Percentiles rank a stretch among this genome's conserved stretches.
Evolutionary conservation across 306 rosid genomes (phyloP).

Genomic region (Gleditsia sinensis): DNA sequence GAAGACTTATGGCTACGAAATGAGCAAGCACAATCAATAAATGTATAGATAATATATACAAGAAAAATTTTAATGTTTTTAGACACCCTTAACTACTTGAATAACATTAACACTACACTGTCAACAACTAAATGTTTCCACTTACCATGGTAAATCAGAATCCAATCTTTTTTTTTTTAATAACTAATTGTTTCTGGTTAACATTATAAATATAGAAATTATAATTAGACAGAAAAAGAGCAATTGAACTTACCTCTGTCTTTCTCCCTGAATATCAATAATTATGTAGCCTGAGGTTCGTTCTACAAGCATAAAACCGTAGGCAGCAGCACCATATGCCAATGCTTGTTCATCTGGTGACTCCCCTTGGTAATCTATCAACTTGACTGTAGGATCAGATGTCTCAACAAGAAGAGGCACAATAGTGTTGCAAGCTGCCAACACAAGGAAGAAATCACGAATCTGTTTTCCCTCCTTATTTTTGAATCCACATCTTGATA

Average conservation of each 20-base stretch:
- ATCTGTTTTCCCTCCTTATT: conserved; percentile 55
- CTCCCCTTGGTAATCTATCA: conserved; percentile 96
- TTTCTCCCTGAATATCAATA: conserved; percentile 79
- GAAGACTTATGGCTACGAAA: neutral
- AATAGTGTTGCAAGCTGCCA: conserved; percentile 95
- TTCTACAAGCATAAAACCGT: conserved; percentile 88
- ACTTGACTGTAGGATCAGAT: conserved; percentile 66
- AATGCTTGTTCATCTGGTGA: conserved; percentile 99
- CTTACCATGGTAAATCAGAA: neutral
- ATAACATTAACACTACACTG: neutral
- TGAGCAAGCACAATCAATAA: neutral
- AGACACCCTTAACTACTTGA: conserved; percentile 5
- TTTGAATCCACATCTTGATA: conserved; percentile 47
- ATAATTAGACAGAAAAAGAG: neutral
- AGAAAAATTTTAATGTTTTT: neutral
- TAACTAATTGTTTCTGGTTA: neutral
- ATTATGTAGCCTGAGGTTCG: conserved; percentile 91
- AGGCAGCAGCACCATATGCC: conserved; percentile 89
- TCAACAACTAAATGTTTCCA: neutral
- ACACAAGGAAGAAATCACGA: conserved; percentile 82
- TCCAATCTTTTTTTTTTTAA: neutral
- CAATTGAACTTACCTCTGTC: conserved; percentile 57
- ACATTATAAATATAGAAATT: neutral
- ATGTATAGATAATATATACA: neutral
- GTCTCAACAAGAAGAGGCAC: conserved; percentile 84